A percentile compares a stretch with the other conserved stretches of the same genome.
These are phyloP conservation scores for Trichophyton mentagrophytes DNA, from an alignment of 2,329 filamentous ascomycete genomes.

Conservation along the genomic window DNA sequence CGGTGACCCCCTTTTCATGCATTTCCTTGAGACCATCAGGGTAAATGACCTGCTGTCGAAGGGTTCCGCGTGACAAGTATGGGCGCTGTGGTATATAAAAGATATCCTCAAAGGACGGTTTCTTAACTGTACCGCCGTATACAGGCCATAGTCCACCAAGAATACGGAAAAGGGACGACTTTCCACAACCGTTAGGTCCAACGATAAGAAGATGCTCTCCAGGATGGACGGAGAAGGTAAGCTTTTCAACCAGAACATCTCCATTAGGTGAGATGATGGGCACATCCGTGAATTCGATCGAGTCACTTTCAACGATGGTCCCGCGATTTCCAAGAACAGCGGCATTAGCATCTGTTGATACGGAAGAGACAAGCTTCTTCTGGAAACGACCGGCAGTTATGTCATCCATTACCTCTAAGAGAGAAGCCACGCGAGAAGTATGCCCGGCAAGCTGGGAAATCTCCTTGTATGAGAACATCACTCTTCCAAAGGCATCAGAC, in stretches of 20 bases:
- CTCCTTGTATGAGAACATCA: conserved; percentile 98
- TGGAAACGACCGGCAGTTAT: conserved; percentile 82
- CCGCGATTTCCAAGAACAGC: conserved; percentile 73
- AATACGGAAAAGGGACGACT: conserved; percentile 91
- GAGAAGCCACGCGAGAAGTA: conserved; percentile 77
- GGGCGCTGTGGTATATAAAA: conserved; percentile 97
- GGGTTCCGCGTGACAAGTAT: conserved; percentile 77
- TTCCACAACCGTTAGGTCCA: conserved; percentile 93
- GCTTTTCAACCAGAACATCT: conserved; percentile 71
- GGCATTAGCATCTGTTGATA: conserved; percentile 67
- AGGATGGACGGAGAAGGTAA: conserved; percentile 75
- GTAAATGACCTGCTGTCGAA: conserved; percentile 96
- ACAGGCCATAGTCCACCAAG: conserved; percentile 94
- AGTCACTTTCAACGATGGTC: conserved; percentile 63
- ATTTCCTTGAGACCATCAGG: conserved; percentile 81
- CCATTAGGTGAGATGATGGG: conserved; percentile 96
- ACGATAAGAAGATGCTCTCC: conserved; percentile 90
- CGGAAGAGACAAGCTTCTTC: conserved; percentile 90
- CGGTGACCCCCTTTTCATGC: conserved; percentile 69
- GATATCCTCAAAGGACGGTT: conserved; percentile 82
- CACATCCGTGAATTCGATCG: conserved; percentile 76
- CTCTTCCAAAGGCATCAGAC: conserved; percentile 84
- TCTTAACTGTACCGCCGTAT: conserved; percentile 84
- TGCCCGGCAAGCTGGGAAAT: conserved; percentile 92
- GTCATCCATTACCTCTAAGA: conserved; percentile 90